Evolutionary conservation across 805 yeast genomes (phyloP), one percentile per base, ranked within the genome.

Genomic region (Nematodospora valgi): DNA sequence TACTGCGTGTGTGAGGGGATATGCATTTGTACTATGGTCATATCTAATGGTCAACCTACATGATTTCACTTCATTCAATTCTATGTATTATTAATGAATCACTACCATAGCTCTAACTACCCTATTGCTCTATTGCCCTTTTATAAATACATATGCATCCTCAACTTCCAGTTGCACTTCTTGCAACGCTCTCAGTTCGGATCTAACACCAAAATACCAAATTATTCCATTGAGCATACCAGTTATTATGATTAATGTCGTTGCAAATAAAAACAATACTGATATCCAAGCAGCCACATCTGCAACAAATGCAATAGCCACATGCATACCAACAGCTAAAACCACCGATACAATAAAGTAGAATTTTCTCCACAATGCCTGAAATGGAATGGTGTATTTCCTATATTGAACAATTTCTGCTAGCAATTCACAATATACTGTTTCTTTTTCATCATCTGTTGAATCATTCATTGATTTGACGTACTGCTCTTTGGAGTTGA

Each of bases 201-300:
- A 70, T 22, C 87, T 68, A 0, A 95, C 94, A 52, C 89, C 91
- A 20, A 87, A 51, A 38, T 70, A 73, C 26, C 91, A 89, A 29
- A 93, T 83, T 37, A 86, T 51, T 0, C 95, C 95, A 52, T 87
- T 80, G 1, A 83, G 54, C 0, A 74, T 61, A 0, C 96, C 97
- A 0, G 89, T 70, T 3, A 78, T 68, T 0, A 79, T 70, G 3
- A 87, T 54, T 0, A 78, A 45, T 0, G 76, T 64, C 2, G 84
- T 72, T 4, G 70, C 67, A 2, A 86, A 43, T 12, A 78, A 68
- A 55, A 87, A 72, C 5, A 87, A 52, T n/a, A 86, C 76, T 0
- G 86, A 74, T 1, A 80, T 68, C 81, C 86, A 85, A 2, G 72
- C 64, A 11, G 75, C 49, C 54, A 75, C 59, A 18, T 56, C 38